Base-by-base conservation (phyloP, 768 basidiomycete genomes). In the Suillus lakei region DNA sequence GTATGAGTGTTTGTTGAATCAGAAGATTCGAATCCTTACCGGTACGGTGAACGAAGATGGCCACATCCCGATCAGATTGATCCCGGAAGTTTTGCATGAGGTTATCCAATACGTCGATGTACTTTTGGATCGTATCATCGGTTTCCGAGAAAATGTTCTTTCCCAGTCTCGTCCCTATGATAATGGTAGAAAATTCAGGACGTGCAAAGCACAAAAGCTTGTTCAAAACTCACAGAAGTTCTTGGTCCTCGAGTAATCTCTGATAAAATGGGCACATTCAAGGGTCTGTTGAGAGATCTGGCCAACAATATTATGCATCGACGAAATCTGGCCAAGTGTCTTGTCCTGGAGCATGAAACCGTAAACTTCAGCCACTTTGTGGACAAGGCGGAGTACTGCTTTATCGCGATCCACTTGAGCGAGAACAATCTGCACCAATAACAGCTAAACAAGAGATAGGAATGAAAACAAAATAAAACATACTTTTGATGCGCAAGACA, bases 231-330 rank as follows among this genome's bases (percentile, higher is more conserved):
- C 32, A 67, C 66, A 51, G 21, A 67, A 61, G 9, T 36, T 51
- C 39, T 67, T 66, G 13, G 18, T 56, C 6, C 18, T 44, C 3
- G 66, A 38, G 26, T 67, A 67, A 7, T 62, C 54, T 18, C 18
- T 30, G 23, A 67, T 55, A 50, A 67, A 67, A 26, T 66, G 23
- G 32, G 58, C 44, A 30, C 66, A 67, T 28, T 67, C 59, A 4
- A 48, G 23, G 6, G 50, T 61, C 34, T 62, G 60, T 4, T 67
- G 56, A 23, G 65, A 44, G 23, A 61, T 53, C 23, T 32, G 39
- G 3, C 28, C 36, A 18, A 66, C 8, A 21, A 61, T 61, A 1
- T 13, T 28, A 15, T 15, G 9, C 66, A 53, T 53, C 1, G 41
- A 61, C 23, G 23, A 23, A 26, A 67, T 50, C 16, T 66, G 41